phyloP scores from a whole-genome alignment of 495 filamentous ascomycete species.

The Neurospora sp. region DNA sequence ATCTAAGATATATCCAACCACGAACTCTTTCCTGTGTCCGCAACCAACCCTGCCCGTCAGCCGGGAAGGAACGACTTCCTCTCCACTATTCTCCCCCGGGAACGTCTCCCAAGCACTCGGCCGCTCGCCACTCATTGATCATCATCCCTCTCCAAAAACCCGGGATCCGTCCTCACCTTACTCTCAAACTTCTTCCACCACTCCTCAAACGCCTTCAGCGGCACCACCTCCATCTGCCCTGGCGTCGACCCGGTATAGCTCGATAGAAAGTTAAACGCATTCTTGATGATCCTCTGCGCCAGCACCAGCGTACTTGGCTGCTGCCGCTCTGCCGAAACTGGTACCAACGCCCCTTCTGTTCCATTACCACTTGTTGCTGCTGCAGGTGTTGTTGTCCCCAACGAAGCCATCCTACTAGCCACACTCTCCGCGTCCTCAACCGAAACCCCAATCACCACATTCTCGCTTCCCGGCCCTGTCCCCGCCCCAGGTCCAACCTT shows the following conservation, averaged over 20 bases:
- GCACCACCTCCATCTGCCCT: conserved; percentile 65
- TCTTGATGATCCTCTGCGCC: conserved; percentile 86
- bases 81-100: too few species aligned
- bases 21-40: too few species aligned
- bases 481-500: conserved; percentile 35
- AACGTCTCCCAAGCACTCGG: too few species aligned
- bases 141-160: conserved; percentile 75
- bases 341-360: conserved; percentile 18
- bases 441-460: conserved; percentile 66
- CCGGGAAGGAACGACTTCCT: too few species aligned
- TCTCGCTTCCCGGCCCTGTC: conserved; percentile 19
- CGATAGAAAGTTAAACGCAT: conserved; percentile 94
- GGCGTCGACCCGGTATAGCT: conserved; percentile 57
- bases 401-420: conserved; percentile 49
- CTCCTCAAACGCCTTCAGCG: conserved; percentile 81
- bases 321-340: conserved; percentile 1
- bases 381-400: conserved; percentile 35
- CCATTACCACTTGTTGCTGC: neutral
- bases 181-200: conserved; percentile 98
- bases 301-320: conserved; percentile 58
- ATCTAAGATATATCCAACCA: neutral
- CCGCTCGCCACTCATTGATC: neutral
- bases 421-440: conserved; percentile 69
- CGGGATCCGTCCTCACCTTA: conserved; percentile 72
- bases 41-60: too few species aligned